Percentiles rank a stretch among this genome's conserved stretches.
Conservation (phyloP, 2,329 filamentous ascomycete genomes). For the Colletotrichum phormii region DNA sequence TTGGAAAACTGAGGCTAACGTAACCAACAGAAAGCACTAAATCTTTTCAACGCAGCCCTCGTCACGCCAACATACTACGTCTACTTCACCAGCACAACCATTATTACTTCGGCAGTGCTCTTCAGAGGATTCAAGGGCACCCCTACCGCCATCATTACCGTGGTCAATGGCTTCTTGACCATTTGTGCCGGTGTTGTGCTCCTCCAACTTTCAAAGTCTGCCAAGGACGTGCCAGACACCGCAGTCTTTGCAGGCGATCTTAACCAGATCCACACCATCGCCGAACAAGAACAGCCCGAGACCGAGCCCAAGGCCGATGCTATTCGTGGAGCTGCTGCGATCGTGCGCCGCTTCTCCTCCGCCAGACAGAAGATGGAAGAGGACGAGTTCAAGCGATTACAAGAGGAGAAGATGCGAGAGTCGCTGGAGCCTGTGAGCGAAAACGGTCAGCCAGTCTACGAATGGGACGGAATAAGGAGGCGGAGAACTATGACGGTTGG, state of each 20-base stretch:
- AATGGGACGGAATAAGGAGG: slow-evolving; percentile 92
- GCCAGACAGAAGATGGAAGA: slow-evolving; percentile 82
- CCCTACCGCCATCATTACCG: slow-evolving; percentile 81
- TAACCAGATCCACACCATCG: slow-evolving; percentile 94
- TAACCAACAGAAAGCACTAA: slow-evolving; percentile 88
- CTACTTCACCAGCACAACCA: slow-evolving; percentile 95
- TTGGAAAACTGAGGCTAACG: slow-evolving; percentile 42
- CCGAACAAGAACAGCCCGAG: slow-evolving; percentile 95
- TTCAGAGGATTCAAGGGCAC: slow-evolving; percentile 96
- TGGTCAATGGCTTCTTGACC: slow-evolving; percentile 91
- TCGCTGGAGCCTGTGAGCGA: slow-evolving; percentile 81
- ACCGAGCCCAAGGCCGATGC: slow-evolving; percentile 96
- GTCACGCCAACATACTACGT: slow-evolving; percentile 99
- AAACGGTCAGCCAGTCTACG: slow-evolving; percentile 75
- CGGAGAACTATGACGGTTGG: slow-evolving; percentile 67
- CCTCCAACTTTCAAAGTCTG: slow-evolving; percentile 95
- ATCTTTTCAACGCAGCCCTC: slow-evolving; percentile 94
- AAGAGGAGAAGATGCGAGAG: slow-evolving; percentile 80
- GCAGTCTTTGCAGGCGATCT: slow-evolving; percentile 93
- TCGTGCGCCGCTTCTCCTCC: slow-evolving; percentile 84
- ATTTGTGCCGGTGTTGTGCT: slow-evolving; percentile 95
- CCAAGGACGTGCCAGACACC: slow-evolving; percentile 95
- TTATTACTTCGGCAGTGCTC: slow-evolving; percentile 90
- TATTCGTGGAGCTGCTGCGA: slow-evolving; percentile 89
- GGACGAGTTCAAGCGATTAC: slow-evolving; percentile 81